Conservation (phyloP, 2,329 filamentous ascomycete species). For the Cryoendolithus antarcticus region DNA sequence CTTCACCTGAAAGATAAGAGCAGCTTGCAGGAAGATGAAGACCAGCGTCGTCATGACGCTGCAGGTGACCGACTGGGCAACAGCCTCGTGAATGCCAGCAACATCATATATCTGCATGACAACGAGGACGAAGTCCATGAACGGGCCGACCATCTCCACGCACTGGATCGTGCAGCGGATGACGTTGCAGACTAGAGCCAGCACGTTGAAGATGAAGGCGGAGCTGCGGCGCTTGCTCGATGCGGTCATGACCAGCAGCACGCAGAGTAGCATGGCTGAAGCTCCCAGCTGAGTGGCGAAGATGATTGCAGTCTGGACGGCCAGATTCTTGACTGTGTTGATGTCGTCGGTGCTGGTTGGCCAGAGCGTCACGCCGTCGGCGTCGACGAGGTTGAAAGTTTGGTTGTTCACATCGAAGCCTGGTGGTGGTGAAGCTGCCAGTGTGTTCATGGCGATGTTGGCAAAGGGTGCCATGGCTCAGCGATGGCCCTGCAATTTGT, state of each 20-base stretch:
- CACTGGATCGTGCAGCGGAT: slow-evolving; percentile 46
- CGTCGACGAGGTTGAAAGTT: slow-evolving; percentile 33
- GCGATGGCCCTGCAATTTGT: background rate
- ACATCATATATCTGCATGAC: slow-evolving; percentile 7
- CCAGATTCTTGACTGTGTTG: slow-evolving; percentile 35
- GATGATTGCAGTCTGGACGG: slow-evolving; percentile 41
- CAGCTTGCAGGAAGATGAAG: slow-evolving; percentile 43
- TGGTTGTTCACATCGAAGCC: slow-evolving; percentile 42
- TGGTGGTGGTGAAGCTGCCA: slow-evolving; percentile 8
- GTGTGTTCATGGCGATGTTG: background rate
- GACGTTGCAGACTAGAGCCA: slow-evolving; percentile 48
- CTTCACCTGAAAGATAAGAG: slow-evolving; percentile 50
- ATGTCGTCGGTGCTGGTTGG: slow-evolving; percentile 30
- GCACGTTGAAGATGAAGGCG: slow-evolving; percentile 54
- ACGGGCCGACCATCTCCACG: slow-evolving; percentile 49
- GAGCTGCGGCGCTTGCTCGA: slow-evolving; percentile 49
- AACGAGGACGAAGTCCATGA: slow-evolving; percentile 41
- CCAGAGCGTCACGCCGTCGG: slow-evolving; percentile 30
- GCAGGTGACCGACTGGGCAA: slow-evolving; percentile 31
- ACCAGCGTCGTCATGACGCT: slow-evolving; percentile 41
- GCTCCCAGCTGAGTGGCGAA: slow-evolving; percentile 61
- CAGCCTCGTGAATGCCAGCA: slow-evolving; percentile 6
- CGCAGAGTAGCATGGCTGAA: slow-evolving; percentile 49
- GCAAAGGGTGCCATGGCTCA: background rate
- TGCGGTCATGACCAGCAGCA: slow-evolving; percentile 56